These are phyloP conservation scores for Euclidium syriacum DNA, from an alignment of 345 rosid species.

Conservation along the genomic window DNA sequence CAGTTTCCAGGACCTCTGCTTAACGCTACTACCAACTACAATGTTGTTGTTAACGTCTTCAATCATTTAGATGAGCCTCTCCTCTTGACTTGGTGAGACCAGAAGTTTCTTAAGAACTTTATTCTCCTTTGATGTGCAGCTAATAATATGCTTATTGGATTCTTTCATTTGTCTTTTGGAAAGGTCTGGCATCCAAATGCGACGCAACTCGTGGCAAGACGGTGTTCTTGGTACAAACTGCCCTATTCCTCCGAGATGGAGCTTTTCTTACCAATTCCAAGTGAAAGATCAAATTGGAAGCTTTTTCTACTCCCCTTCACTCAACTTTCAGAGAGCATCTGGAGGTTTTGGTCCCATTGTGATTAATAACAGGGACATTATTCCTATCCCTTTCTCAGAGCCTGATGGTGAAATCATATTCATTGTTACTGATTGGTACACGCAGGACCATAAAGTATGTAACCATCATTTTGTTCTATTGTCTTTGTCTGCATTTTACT, in stretches of 20 bases:
- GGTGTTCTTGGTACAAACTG: constrained; percentile 91
- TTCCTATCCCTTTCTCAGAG: constrained; percentile 67
- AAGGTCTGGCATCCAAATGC: constrained; percentile 88
- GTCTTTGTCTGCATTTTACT: not conserved
- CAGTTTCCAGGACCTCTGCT: constrained; percentile 71
- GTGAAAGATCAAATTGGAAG: constrained; percentile 96
- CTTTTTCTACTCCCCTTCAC: constrained; percentile 78
- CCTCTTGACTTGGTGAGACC: constrained; percentile 72
- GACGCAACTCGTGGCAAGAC: constrained; percentile 88
- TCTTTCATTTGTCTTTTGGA: not conserved
- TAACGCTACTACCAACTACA: constrained; percentile 74
- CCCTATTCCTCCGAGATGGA: constrained; percentile 59
- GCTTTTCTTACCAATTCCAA: constrained; percentile 86
- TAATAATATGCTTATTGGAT: not conserved
- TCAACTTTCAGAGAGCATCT: constrained; percentile 82
- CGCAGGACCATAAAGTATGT: constrained; percentile 69
- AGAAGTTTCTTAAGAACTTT: not conserved
- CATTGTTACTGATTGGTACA: constrained; percentile 89
- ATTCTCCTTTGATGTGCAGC: not conserved
- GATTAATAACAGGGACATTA: constrained; percentile 52
- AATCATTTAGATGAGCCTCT: constrained; percentile 74
- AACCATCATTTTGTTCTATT: not conserved
- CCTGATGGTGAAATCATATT: constrained; percentile 75
- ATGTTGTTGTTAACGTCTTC: constrained; percentile 55
- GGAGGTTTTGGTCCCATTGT: constrained; percentile 89